Evolutionary conservation across 2,329 filamentous ascomycete genomes (phyloP).

Genomic region (Exophiala oligosperma): DNA sequence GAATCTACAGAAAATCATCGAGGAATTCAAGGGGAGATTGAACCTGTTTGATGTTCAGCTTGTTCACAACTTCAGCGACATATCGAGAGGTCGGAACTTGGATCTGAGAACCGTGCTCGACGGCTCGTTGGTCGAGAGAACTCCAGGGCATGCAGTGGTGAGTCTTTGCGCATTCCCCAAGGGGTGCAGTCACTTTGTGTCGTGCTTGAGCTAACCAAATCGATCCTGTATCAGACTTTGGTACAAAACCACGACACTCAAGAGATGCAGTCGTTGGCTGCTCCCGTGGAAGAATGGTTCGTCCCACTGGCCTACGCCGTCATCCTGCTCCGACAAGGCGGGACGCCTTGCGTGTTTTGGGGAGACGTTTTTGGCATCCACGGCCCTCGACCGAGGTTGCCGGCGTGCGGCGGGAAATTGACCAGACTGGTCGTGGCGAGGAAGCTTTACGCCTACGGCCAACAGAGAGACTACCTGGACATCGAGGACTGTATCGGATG

Average conservation of each 20-base stretch:
- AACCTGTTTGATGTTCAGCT: constrained; percentile 68
- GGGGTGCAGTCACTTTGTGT: background rate
- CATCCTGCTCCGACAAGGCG: constrained; percentile 64
- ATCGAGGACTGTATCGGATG: constrained; percentile 62
- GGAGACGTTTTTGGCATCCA: constrained; percentile 67
- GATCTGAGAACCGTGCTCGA: constrained; percentile 66
- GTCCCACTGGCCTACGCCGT: constrained; percentile 71
- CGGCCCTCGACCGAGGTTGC: constrained; percentile 54
- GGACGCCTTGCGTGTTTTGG: constrained; percentile 69
- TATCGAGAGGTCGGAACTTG: constrained; percentile 54
- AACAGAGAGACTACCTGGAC: constrained; percentile 65
- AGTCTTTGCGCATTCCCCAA: constrained; percentile 29
- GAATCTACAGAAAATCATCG: constrained; percentile 59
- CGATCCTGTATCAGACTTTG: constrained; percentile 19
- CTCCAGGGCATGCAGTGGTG: constrained; percentile 45
- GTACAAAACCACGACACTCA: constrained; percentile 54
- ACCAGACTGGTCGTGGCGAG: constrained; percentile 63
- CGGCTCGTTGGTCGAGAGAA: constrained; percentile 55
- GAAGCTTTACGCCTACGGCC: constrained; percentile 66
- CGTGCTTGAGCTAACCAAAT: background rate
- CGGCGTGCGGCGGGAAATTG: constrained; percentile 56
- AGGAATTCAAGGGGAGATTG: constrained; percentile 59
- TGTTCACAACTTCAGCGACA: constrained; percentile 66
- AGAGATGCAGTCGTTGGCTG: constrained; percentile 22
- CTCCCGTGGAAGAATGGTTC: constrained; percentile 45